Percentiles rank a stretch among this genome's conserved stretches.
phyloP scores from a whole-genome alignment of 805 yeast species.

The Cyberlindnera suaveolens region DNA sequence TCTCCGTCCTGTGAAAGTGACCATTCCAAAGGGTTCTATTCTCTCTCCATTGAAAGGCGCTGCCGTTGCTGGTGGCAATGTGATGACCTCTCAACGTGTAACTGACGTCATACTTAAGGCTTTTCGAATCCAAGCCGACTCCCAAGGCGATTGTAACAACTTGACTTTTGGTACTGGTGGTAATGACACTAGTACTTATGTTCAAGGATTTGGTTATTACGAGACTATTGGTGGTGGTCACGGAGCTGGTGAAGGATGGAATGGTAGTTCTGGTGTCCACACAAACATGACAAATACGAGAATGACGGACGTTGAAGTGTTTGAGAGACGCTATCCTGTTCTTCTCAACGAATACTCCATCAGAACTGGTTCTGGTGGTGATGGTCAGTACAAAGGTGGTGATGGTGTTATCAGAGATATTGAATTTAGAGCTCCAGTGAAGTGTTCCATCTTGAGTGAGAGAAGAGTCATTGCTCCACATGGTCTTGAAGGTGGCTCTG shows the following conservation, averaged over 20 bases:
- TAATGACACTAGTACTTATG: slow-evolving; percentile 39
- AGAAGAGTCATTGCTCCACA: slow-evolving; percentile 81
- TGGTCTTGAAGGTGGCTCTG: slow-evolving; percentile 78
- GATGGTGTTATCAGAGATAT: slow-evolving; percentile 82
- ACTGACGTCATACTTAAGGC: slow-evolving; percentile 87
- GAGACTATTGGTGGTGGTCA: slow-evolving; percentile 96
- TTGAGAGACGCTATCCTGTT: slow-evolving; percentile 86
- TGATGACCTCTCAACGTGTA: slow-evolving; percentile 88
- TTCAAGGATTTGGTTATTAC: slow-evolving; percentile 79
- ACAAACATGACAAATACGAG: slow-evolving; percentile 93
- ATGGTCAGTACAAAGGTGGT: slow-evolving; percentile 70
- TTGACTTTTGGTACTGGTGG: slow-evolving; percentile 87
- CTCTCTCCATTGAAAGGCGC: slow-evolving; percentile 77
- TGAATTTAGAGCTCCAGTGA: slow-evolving; percentile 66
- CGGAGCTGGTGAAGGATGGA: slow-evolving; percentile 85
- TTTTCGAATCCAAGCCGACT: slow-evolving; percentile 85
- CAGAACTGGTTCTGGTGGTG: slow-evolving; percentile 74
- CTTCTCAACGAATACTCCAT: slow-evolving; percentile 65
- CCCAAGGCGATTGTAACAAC: slow-evolving; percentile 95
- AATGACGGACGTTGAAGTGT: slow-evolving; percentile 85
- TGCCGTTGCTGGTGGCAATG: slow-evolving; percentile 95
- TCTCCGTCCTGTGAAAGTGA: slow-evolving; percentile 66
- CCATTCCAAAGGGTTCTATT: slow-evolving; percentile 55
- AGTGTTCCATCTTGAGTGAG: slow-evolving; percentile 79
- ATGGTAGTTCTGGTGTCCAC: slow-evolving; percentile 86